These are phyloP conservation scores for Aspergillus sp. DNA, from an alignment of 2,329 filamentous ascomycete species.

Conservation along the genomic window DNA sequence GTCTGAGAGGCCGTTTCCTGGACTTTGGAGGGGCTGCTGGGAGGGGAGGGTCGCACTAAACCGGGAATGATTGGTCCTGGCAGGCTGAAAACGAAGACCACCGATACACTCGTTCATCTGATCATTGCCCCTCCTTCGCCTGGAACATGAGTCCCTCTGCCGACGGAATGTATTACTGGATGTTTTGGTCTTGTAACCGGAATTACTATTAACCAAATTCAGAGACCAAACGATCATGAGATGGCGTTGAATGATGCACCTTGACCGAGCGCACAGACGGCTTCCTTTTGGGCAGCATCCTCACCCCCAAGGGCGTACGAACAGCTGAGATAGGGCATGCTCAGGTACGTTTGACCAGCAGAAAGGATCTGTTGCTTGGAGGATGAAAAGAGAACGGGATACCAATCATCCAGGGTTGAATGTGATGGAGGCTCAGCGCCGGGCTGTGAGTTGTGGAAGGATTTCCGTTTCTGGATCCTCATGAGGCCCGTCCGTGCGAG, in stretches of 20 bases:
- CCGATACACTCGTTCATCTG: conserved; percentile 19
- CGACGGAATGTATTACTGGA: conserved; percentile 6
- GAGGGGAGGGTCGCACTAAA: conserved; percentile 15
- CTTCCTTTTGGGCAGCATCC: conserved; percentile 17
- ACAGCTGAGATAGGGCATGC: conserved; percentile 6
- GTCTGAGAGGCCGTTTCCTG: conserved; percentile 3
- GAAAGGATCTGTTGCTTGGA: background rate
- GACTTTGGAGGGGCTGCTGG: background rate
- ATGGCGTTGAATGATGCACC: conserved; percentile 15
- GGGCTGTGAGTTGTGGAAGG: background rate
- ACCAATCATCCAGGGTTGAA: conserved; percentile 15
- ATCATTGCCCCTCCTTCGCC: conserved; percentile 13
- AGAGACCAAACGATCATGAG: conserved; percentile 20
- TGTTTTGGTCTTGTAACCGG: conserved; percentile 17
- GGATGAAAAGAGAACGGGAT: conserved; percentile 4
- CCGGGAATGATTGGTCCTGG: conserved; percentile 17
- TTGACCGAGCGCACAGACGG: conserved; percentile 19
- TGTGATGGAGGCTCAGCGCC: conserved; percentile 12
- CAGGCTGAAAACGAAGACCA: conserved; percentile 9
- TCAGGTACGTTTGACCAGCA: conserved; percentile 14
- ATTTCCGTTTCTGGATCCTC: conserved; percentile 1
- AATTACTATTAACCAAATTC: conserved; percentile 7
- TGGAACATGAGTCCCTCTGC: conserved; percentile 1
- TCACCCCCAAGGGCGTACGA: conserved; percentile 6
- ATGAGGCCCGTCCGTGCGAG: background rate